Conservation (phyloP, 306 rosid genomes). For the Astragalus membranaceus region DNA sequence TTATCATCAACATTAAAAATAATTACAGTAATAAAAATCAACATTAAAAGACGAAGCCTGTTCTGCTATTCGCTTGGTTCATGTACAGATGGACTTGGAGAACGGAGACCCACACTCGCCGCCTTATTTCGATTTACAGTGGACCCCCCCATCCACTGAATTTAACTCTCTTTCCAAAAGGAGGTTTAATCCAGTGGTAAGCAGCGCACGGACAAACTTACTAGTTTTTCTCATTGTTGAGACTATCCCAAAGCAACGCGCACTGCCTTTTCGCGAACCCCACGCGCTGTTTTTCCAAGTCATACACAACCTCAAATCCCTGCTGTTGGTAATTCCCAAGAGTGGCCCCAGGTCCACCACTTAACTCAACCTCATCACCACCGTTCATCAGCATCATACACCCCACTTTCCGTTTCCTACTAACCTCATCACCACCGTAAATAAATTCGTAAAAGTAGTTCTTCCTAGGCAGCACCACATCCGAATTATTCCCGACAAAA, state of each 20-base stretch:
- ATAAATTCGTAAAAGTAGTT: constrained; percentile 75
- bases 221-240: constrained; percentile 33
- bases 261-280: constrained; percentile 85
- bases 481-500: constrained; percentile 58
- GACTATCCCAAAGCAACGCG: constrained; percentile 70
- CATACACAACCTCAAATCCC: constrained; percentile 83
- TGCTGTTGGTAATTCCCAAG: constrained; percentile 95
- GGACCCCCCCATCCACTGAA: constrained; percentile 7
- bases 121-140: constrained; percentile 1
- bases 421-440: constrained; percentile 45
- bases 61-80: neutral
- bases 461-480: constrained; percentile 59
- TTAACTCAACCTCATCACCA: constrained; percentile 67
- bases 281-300: constrained; percentile 60
- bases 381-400: constrained; percentile 95
- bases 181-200: neutral
- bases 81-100: neutral
- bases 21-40: too few relatives aligned
- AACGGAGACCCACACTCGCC: neutral
- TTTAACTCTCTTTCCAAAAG: neutral
- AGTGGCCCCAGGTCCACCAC: constrained; percentile 81
- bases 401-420: constrained; percentile 52
- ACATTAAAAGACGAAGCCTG: too few relatives aligned
- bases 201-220: neutral
- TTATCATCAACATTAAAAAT: too few relatives aligned